A percentile compares a stretch with the other conserved stretches of the same genome.
phyloP scores from a whole-genome alignment of 2,329 filamentous ascomycete species.

The Fusarium sp. region DNA sequence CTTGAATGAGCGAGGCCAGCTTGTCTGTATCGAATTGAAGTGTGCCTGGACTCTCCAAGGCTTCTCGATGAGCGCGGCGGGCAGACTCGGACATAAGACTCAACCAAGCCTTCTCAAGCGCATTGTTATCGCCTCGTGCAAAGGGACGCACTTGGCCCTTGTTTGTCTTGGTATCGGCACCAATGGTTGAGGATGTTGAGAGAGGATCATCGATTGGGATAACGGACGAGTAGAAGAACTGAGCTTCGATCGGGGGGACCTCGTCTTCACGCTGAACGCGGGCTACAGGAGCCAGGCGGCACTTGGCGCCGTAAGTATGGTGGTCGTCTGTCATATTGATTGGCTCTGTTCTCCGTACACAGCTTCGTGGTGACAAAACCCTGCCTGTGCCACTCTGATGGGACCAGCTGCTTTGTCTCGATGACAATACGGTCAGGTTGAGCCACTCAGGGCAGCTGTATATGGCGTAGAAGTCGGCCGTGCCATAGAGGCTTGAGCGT shows the following conservation, averaged over 20 bases:
- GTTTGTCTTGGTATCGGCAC: slow-evolving; percentile 64
- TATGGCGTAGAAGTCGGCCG: slow-evolving; percentile 27
- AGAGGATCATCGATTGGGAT: slow-evolving; percentile 91
- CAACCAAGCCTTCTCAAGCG: slow-evolving; percentile 84
- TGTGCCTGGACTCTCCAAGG: slow-evolving; percentile 38
- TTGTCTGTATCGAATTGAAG: slow-evolving; percentile 33
- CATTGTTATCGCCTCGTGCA: slow-evolving; percentile 82
- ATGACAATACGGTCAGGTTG: slow-evolving; percentile 26
- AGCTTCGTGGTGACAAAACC: slow-evolving; percentile 13
- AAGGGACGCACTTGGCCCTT: slow-evolving; percentile 82
- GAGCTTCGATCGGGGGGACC: slow-evolving; percentile 74
- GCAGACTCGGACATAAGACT: slow-evolving; percentile 67
- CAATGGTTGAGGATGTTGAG: slow-evolving; percentile 72
- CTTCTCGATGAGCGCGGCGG: slow-evolving; percentile 62
- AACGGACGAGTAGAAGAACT: slow-evolving; percentile 89
- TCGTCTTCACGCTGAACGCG: slow-evolving; percentile 59
- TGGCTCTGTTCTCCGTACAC: slow-evolving; percentile 12
- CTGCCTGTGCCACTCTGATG: background rate
- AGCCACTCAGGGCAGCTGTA: slow-evolving; percentile 35
- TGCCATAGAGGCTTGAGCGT: slow-evolving; percentile 40
- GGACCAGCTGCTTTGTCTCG: slow-evolving; percentile 7
- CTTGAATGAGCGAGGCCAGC: slow-evolving; percentile 55
- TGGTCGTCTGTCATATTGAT: slow-evolving; percentile 40
- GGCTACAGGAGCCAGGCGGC: slow-evolving; percentile 67
- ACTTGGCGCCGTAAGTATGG: slow-evolving; percentile 74